Base-by-base conservation (phyloP, 2,329 filamentous ascomycete species). In the Phaeosphaeria sp. region DNA sequence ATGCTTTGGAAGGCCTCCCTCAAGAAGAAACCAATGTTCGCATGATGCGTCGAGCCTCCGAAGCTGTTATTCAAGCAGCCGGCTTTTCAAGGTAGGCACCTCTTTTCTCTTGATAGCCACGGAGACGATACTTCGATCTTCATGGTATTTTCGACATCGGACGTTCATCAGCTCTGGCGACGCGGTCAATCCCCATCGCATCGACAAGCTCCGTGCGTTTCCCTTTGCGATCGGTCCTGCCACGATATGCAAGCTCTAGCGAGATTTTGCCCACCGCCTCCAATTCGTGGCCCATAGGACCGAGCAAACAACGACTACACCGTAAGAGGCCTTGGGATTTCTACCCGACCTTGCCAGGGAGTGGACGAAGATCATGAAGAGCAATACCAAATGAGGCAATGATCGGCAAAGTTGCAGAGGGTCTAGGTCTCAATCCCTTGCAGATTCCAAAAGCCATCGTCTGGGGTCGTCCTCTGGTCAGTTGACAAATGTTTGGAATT, bases 21-120 rank as follows among this genome's bases (percentile, higher is more conserved):
- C 63, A 66, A 22, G 69, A 69, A 27, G 59, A 44, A 36, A 58
- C 64, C 21, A 67, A 66, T 54, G 62, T 67, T 53, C 68, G 69
- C 47, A 67, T 69, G 60, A 67, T 71, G 61, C 73, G 74, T 59
- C 70, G 72, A 58, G 68, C 69, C 49, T 75, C 74, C 18, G 72
- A 74, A 43, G 71, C 71, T 11, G 66, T 74, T 17, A 66, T 71
- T 51, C 67, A 69, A 43, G 68, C 68, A 20, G 56, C 63, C 22
- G 60, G 62, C 25, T 72, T 71, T 46, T 69, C 73, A 43, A 72
- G 68, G 73, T 75, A 68, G 59, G 72, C 61, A 47, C 24, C 45
- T 55, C n/a, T 2, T 55, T 40, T 24, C 6, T 53, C 33, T 49
- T 49, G 17, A 49, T 25, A 5, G 17, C 17, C 33, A 18, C 6